These are phyloP conservation scores for Anisogramma anomala DNA, from an alignment of 2,329 filamentous ascomycete species.

Conservation along the genomic window DNA sequence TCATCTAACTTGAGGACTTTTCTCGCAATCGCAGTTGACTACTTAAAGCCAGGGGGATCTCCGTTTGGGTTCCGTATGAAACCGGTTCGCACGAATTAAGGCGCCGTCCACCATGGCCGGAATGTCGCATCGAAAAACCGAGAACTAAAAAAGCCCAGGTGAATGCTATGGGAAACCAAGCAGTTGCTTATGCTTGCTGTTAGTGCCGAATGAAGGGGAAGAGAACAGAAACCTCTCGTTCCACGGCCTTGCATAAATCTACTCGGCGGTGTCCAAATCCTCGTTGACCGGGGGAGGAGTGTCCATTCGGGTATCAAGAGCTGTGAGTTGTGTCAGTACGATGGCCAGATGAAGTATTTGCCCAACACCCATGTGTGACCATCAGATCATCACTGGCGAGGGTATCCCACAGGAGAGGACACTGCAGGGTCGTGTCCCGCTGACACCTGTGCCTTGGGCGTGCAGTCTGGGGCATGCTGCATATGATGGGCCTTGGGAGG, in stretches of 20 bases:
- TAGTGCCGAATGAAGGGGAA: constrained; percentile 13
- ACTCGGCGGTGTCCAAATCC: constrained; percentile 91
- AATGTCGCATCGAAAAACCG: constrained; percentile 14
- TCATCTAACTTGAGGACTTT: constrained; percentile 11
- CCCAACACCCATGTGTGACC: too few relatives aligned
- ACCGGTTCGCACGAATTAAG: constrained; percentile 9
- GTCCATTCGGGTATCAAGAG: constrained; percentile 67
- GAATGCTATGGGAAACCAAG: constrained; percentile 13
- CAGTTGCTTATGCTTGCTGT: constrained; percentile 13
- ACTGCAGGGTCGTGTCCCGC: neutral
- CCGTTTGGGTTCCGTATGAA: constrained; percentile 9
- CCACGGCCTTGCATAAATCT: constrained; percentile 16
- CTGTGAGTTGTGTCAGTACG: constrained; percentile 19
- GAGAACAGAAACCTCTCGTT: constrained; percentile 13
- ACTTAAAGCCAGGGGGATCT: neutral
- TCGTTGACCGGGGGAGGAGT: constrained; percentile 78
- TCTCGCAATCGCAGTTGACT: neutral
- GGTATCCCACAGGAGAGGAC: neutral
- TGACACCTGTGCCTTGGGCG: neutral
- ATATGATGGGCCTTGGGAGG: constrained; percentile 18
- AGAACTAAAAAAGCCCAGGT: constrained; percentile 13
- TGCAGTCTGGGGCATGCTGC: neutral
- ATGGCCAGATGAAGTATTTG: neutral
- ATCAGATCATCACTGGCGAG: too few relatives aligned
- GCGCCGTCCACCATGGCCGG: constrained; percentile 10